A percentile compares a stretch with the other conserved stretches of the same genome.
phyloP scores from a whole-genome alignment of 208 protist species.

The Leptomonas pyrrhocoris region DNA sequence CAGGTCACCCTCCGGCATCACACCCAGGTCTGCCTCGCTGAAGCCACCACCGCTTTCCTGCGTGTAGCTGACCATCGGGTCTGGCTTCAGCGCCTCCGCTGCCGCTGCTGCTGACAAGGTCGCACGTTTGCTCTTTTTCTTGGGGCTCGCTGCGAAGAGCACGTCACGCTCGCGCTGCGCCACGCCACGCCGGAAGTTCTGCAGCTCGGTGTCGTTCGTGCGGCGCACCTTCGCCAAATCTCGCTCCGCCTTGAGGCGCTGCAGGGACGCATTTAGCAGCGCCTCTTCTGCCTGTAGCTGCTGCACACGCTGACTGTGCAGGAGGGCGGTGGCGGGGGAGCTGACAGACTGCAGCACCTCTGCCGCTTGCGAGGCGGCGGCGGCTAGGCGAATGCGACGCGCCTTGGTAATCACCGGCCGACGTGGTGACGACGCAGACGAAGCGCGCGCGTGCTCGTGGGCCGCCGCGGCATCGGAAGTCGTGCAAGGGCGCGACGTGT shows the following conservation, averaged over 20 bases:
- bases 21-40: constrained; percentile 4
- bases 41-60: constrained; percentile 14
- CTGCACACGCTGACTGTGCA: constrained; percentile 55
- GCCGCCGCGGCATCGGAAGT: not conserved
- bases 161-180: constrained; percentile 34
- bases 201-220: constrained; percentile 47
- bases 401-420: constrained; percentile 53
- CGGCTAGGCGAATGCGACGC: constrained; percentile 49
- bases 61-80: constrained; percentile 14
- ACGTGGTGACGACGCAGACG: not conserved
- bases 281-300: constrained; percentile 61
- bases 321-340: constrained; percentile 36
- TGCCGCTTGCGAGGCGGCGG: constrained; percentile 31
- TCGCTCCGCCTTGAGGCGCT: constrained; percentile 59
- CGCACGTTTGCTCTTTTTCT: not conserved
- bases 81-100: not conserved
- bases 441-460: not conserved
- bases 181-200: constrained; percentile 42
- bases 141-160: constrained; percentile 5
- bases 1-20: constrained; percentile 22
- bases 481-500: not conserved
- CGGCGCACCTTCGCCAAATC: constrained; percentile 54
- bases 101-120: not conserved
- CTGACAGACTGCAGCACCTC: constrained; percentile 32
- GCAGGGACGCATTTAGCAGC: constrained; percentile 59